Evolutionary conservation across 2,329 filamentous ascomycete species (phyloP), one percentile per base, ranked within the genome.

Genomic region (Talaromyces sp.): DNA sequence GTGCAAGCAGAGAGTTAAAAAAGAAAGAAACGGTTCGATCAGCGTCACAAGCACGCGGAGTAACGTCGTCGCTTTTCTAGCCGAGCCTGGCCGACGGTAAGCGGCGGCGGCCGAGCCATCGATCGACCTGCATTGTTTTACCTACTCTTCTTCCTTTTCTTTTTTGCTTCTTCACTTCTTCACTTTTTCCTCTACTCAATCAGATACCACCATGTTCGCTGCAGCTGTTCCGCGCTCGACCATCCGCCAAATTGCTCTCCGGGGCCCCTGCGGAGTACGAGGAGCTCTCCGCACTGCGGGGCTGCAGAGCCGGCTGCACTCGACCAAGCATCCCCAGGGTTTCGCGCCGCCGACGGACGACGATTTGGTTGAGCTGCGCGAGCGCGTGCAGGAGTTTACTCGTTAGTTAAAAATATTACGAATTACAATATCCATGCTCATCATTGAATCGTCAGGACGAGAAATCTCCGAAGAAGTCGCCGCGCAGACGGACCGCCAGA

Each of bases 391-490:
- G 69, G 93, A 97, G 61, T 99, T 99, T 71, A 88, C 91, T 25
- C 78, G 84, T 82, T 70, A 53, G 73, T n/a, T n/a, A n/a, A n/a
- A n/a, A n/a, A n/a, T n/a, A n/a, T n/a, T n/a, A n/a, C n/a, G n/a
- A n/a, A n/a, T n/a, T n/a, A n/a, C n/a, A n/a, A n/a, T n/a, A n/a
- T n/a, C n/a, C n/a, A n/a, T 47, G 44, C n/a, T 25, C 11, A 47
- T 5, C 15, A 47, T 13, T 47, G 9, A 19, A 19, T 42, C 25
- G 7, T 11, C 57, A 81, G 87, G 90, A 63, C 87, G 93, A 70
- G 92, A 97, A 76, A 93, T 98, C 61, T 80, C 92, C 22, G 90
- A 92, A 73, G 88, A 92, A 66, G 80, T 97, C 15, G 95, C 93
- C 0, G 84, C 90, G 11, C 81, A 81, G 60, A 96, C 92, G n/a